Conservation (phyloP, 106 monocot species). For the Triglochin maritima region DNA sequence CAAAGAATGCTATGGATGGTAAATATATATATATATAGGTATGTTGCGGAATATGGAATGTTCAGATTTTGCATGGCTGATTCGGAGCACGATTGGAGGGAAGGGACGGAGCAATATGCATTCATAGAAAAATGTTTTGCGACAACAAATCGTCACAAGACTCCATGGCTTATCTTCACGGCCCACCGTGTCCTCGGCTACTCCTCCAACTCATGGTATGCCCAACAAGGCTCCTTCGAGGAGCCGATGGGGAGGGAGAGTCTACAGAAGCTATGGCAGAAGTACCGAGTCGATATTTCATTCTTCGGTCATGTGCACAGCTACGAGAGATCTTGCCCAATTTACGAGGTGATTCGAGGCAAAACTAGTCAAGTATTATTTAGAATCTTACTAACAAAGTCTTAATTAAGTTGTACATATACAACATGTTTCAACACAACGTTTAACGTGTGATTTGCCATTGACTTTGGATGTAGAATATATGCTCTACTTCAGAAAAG, state of each 20-base stretch:
- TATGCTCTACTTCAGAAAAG: constrained; percentile 1
- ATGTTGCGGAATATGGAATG: constrained; percentile 7
- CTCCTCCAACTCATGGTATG: constrained; percentile 8
- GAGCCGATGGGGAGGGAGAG: constrained; percentile 15
- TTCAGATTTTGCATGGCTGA: constrained; percentile 14
- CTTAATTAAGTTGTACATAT: too few relatives aligned
- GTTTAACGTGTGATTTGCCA: too few relatives aligned
- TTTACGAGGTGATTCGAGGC: constrained; percentile 9
- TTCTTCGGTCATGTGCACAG: constrained; percentile 12
- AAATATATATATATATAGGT: not conserved
- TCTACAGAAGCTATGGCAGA: constrained; percentile 15
- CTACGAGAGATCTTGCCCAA: constrained; percentile 11
- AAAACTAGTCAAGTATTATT: too few relatives aligned
- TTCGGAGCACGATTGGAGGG: constrained; percentile 15
- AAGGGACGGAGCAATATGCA: constrained; percentile 9
- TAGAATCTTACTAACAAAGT: too few relatives aligned
- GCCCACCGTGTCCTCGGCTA: constrained; percentile 16
- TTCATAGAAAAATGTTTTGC: constrained; percentile 10
- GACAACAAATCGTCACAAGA: constrained; percentile 5
- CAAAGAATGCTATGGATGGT: too few relatives aligned
- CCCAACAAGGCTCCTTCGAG: constrained; percentile 2
- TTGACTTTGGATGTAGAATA: constrained; percentile 6
- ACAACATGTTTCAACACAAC: too few relatives aligned
- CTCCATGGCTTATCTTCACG: constrained; percentile 8
- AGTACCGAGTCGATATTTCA: constrained; percentile 13